phyloP scores from a whole-genome alignment of 2,329 filamentous ascomycete genomes.

The Thielaviopsis populi region DNA sequence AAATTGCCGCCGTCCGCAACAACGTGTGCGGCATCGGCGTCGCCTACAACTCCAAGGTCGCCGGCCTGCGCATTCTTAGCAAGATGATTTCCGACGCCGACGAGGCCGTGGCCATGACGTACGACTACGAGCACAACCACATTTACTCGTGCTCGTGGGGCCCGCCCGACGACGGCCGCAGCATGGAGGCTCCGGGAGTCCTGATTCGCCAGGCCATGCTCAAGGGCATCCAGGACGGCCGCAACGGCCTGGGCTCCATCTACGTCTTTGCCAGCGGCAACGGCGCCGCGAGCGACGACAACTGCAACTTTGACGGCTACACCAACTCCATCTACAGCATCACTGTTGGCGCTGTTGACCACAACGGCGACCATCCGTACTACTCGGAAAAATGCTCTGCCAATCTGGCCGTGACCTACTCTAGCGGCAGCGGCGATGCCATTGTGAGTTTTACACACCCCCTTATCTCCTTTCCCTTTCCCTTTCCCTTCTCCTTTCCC shows the following conservation, averaged over 20 bases:
- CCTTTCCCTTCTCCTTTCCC: conserved; percentile 9
- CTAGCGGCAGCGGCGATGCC: conserved; percentile 71
- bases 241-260: conserved; percentile 69
- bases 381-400: conserved; percentile 96
- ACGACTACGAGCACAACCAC: conserved; percentile 76
- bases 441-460: conserved; percentile 43
- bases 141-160: conserved; percentile 99
- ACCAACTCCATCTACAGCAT: conserved; percentile 99
- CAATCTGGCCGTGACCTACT: conserved; percentile 90
- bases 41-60: conserved; percentile 79
- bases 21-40: conserved; percentile 91
- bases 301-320: conserved; percentile 99
- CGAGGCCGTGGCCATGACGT: conserved; percentile 85
- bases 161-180: conserved; percentile 78
- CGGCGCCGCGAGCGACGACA: conserved; percentile 72
- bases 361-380: conserved; percentile 75
- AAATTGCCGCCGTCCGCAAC: conserved; percentile 84
- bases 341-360: conserved; percentile 83
- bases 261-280: conserved; percentile 97
- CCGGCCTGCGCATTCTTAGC: conserved; percentile 83
- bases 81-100: conserved; percentile 83
- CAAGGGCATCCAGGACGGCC: conserved; percentile 78
- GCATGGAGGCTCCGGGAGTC: conserved; percentile 86
- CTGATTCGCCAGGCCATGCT: conserved; percentile 83
- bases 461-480: too few species aligned